Base-by-base conservation (phyloP, 345 rosid genomes). In the Citrus inodora region DNA sequence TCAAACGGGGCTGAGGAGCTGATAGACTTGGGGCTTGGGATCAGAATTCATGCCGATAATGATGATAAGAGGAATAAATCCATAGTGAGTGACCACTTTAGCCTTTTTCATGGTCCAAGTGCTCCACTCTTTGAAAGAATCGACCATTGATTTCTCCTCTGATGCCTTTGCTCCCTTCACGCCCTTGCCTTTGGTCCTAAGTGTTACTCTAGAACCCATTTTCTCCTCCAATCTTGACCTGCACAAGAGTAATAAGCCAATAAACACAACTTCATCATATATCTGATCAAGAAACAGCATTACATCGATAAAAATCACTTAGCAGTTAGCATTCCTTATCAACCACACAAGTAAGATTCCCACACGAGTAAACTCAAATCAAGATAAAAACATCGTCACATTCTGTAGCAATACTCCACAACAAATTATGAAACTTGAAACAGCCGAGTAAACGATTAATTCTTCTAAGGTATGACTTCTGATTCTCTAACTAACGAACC, bases 11-110 rank as follows among this genome's bases (percentile, higher is more conserved):
- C 92, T 86, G 78, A 95, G 90, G 72, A 95, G 94, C 89, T 95
- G 98, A 65, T 87, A 92, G 62, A 92, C 84, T 82, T 90, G 96
- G 9, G 99, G 99, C 78, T 93, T 93, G 4, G 98, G 97, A 22
- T 95, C 97, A 55, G 99, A 89, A 83, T 91, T 95, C 97, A 95
- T 95, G 86, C 99, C 97, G 82, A 95, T 75, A 85, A 93, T 75
- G 87, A 95, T 89, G 81, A 95, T 66, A 14, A 94, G 86, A 75
- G 99, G 99, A 70, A 96, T 94, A 88, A 96, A 96, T 48, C 98
- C 97, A 70, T 94, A 96, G 86, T 96, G 99, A 80, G 92, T 85
- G 19, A 85, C 78, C 79, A 94, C 97, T 87, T 94, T 96, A 11
- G 98, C 97, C 85, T 94, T 96, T 85, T 89, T 92, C 85, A 94